Percentiles rank a stretch among this genome's conserved stretches.
Evolutionary conservation across 805 yeast species (phyloP).

Genomic region (Suhomyces sp.): DNA sequence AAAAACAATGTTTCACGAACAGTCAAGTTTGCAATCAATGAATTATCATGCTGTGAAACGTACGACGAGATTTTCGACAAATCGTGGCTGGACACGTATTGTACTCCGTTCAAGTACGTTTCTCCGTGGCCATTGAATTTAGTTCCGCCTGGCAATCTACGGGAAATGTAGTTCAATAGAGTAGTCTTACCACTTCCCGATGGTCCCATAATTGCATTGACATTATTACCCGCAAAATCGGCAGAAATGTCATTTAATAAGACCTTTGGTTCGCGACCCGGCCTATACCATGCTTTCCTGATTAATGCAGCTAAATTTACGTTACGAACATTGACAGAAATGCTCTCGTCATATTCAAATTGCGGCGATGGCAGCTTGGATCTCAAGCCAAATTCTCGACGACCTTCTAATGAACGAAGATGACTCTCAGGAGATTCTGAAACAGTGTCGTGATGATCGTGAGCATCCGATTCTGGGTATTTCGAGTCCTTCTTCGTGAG

Average conservation of each 20-base stretch:
- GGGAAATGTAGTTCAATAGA: slow-evolving; percentile 30
- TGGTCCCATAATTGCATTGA: slow-evolving; percentile 47
- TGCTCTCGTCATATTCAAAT: slow-evolving; percentile 1
- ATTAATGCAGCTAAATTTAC: slow-evolving; percentile 1
- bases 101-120: slow-evolving; percentile 13
- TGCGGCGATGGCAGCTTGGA: neutral
- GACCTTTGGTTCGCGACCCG: slow-evolving; percentile 8
- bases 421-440: neutral
- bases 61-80: slow-evolving; percentile 20
- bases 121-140: slow-evolving; percentile 14
- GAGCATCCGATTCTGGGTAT: neutral
- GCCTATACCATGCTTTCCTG: neutral
- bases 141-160: slow-evolving; percentile 14
- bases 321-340: slow-evolving; percentile 4
- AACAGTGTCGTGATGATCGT: neutral
- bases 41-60: slow-evolving; percentile 24
- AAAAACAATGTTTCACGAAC: slow-evolving; percentile 26
- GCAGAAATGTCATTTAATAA: slow-evolving; percentile 29
- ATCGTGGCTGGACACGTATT: slow-evolving; percentile 14
- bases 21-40: slow-evolving; percentile 21
- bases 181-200: slow-evolving; percentile 47
- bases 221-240: slow-evolving; percentile 27
- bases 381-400: neutral
- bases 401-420: neutral
- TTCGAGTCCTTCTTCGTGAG: neutral